Base-by-base conservation (phyloP, 192 early-diverging fungal genomes). In the Backusella liffmaniae region DNA sequence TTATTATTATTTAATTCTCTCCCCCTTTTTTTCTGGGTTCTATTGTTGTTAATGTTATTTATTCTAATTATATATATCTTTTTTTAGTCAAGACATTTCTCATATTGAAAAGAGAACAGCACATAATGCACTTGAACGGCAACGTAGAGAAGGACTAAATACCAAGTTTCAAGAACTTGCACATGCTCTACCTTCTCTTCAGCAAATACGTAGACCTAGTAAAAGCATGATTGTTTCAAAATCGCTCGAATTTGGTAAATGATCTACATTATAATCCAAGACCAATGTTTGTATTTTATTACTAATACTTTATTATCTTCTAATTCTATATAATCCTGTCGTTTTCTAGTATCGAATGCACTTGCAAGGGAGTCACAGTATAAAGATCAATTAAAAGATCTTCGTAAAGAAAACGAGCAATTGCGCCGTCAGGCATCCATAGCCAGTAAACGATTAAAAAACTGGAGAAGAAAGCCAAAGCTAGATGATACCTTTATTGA, bases 111-210 rank as follows among this genome's bases (percentile, higher is more conserved):
- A 91, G 66, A 86, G 93, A 71, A 90, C 91, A 12, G 91, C 88
- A 13, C 94, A 95, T 82, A 95, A 95, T 76, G 92, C 92, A 32
- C 88, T 93, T 49, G 94, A 95, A 80, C 82, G 94, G 2, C 92
- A 92, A 67, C 83, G 94, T 70, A 88, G 94, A 35, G 94, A 95
- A 83, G 89, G 87, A 6, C 86, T 95, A 42, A 95, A 95, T 82
- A 86, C 82, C 7, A 90, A 92, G 77, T 95, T 94, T 80, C 93
- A 93, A 78, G 91, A 95, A 29, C 83, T 95, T 35, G 94, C 94
- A 18, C 89, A 91, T 76, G 89, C 90, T 29, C 80, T 95, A 21
- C 94, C 93, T 41, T 83, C 90, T 21, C 86, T 94, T 26, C 83
- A 84, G 46, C 85, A 89, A 59, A 90, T 93, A 62, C 85, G 92